These are phyloP conservation scores for Nicotiana otophora DNA, from an alignment of 257 asterid genomes.

Conservation along the genomic window DNA sequence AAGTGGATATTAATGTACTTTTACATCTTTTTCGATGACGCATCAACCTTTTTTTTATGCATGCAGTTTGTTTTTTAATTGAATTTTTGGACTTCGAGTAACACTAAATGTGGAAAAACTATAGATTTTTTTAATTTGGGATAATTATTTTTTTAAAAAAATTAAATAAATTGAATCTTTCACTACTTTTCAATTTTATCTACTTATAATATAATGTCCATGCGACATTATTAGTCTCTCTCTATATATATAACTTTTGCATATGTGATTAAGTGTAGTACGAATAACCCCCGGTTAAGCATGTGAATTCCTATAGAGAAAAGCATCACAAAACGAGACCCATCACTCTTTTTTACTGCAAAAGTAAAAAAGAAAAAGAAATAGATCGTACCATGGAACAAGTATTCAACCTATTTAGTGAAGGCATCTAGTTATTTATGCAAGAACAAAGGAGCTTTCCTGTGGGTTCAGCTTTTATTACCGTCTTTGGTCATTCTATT, in stretches of 20 bases:
- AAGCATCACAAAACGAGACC: neutral
- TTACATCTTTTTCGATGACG: conserved; percentile 4
- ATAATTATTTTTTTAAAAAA: neutral
- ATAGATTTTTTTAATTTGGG: too few species aligned
- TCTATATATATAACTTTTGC: too few species aligned
- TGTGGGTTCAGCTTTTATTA: too few species aligned
- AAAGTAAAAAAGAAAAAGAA: neutral
- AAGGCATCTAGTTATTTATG: too few species aligned
- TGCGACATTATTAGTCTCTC: neutral
- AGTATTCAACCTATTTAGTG: too few species aligned
- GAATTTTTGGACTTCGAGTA: too few species aligned
- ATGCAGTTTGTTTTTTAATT: neutral
- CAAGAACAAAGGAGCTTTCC: too few species aligned
- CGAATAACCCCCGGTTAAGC: neutral
- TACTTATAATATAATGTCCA: neutral
- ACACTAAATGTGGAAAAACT: too few species aligned
- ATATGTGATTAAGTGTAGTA: neutral
- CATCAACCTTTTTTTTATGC: neutral
- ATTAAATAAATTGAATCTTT: neutral
- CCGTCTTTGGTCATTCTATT: too few species aligned
- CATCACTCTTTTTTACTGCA: neutral
- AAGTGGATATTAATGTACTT: neutral
- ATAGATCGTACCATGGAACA: neutral
- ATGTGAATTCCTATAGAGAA: neutral
- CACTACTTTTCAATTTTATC: neutral